Percentiles rank a stretch among this genome's conserved stretches.
Evolutionary conservation across 2,329 filamentous ascomycete species (phyloP).

Genomic region (Aureobasidium sp.): DNA sequence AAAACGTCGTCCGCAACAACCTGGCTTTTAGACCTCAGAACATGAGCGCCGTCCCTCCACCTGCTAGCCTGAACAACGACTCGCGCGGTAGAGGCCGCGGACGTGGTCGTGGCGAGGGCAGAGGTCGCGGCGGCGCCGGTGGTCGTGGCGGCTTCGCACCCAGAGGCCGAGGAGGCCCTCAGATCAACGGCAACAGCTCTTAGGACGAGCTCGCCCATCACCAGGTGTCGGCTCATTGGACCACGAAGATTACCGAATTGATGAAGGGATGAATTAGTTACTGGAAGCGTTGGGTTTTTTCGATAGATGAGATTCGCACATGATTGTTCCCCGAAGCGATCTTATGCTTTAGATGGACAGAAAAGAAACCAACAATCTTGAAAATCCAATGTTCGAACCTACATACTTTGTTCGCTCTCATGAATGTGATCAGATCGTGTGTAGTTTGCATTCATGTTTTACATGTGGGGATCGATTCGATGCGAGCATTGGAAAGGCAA

Average conservation of each 20-base stretch:
- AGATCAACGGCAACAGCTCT: background rate
- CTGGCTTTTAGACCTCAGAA: conserved; percentile 50
- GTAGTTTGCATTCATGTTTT: no score
- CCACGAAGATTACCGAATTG: no score
- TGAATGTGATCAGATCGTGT: no score
- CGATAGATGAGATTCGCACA: background rate
- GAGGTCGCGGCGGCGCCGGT: conserved; percentile 18
- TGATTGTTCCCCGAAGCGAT: no score
- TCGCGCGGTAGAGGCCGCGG: conserved; percentile 28
- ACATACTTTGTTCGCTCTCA: no score
- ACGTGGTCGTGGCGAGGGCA: conserved; percentile 21
- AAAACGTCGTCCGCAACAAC: conserved; percentile 50
- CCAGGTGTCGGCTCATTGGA: background rate
- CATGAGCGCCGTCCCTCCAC: conserved; percentile 51
- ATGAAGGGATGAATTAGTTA: no score
- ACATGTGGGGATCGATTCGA: no score
- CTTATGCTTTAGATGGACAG: no score
- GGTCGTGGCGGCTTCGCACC: conserved; percentile 10
- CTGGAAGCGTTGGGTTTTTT: no score
- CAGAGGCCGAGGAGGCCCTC: conserved; percentile 19
- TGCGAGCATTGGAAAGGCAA: no score
- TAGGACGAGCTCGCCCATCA: background rate
- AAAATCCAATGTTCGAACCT: no score
- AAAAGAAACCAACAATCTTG: no score
- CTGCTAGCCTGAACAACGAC: conserved; percentile 46